Conservation (phyloP, 495 filamentous ascomycete species). For the Penicillium riverlandense region DNA sequence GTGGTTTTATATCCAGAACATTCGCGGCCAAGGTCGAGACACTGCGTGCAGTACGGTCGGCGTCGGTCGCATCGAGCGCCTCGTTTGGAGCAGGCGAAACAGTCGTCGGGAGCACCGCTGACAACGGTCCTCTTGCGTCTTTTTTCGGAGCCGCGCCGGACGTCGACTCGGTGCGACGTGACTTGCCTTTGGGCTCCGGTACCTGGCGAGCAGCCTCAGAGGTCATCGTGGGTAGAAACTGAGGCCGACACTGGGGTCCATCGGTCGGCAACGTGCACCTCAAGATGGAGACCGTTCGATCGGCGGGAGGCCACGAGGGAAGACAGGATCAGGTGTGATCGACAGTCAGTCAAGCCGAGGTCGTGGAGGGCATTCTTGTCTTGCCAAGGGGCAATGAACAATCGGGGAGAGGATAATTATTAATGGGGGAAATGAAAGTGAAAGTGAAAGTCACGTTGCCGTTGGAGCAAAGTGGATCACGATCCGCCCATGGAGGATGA, state of each 20-base stretch:
- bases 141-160: constrained; percentile 32
- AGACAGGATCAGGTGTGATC: too few species aligned
- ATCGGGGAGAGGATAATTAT: too few species aligned
- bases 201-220: constrained; percentile 6
- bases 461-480: constrained; percentile 8
- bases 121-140: constrained; percentile 79
- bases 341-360: too few species aligned
- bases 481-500: constrained; percentile 16
- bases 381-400: too few species aligned
- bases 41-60: constrained; percentile 92
- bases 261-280: background rate
- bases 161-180: constrained; percentile 29
- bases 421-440: background rate
- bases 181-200: constrained; percentile 18
- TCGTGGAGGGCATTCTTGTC: too few species aligned
- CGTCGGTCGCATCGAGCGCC: constrained; percentile 82
- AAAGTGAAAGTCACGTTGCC: background rate
- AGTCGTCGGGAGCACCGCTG: constrained; percentile 89
- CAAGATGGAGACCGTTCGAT: too few species aligned
- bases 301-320: too few species aligned
- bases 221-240: constrained; percentile 9
- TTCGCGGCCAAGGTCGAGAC: constrained; percentile 83
- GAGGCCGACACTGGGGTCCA: constrained; percentile 8
- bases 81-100: constrained; percentile 84
- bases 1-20: constrained; percentile 97